Evolutionary conservation across 306 rosid species (phyloP).

Genomic region (Corylus americana): DNA sequence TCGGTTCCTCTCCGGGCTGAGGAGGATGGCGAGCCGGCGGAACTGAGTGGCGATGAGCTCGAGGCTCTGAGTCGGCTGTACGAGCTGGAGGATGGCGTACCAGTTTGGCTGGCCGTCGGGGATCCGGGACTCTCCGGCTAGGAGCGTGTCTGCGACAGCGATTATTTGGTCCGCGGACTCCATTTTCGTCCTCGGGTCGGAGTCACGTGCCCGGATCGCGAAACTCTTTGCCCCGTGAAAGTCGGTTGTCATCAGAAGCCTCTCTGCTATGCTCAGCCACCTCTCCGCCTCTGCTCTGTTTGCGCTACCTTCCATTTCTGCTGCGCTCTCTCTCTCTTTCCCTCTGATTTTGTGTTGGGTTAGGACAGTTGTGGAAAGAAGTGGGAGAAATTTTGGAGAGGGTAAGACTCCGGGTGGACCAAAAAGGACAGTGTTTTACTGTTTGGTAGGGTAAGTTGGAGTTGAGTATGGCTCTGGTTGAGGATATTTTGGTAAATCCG

Average conservation of each 20-base stretch:
- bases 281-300: conserved; percentile 77
- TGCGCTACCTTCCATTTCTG: conserved; percentile 37
- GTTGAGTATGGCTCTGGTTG: not conserved
- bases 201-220: conserved; percentile 84
- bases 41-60: conserved; percentile 74
- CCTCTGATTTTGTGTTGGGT: not conserved
- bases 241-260: conserved; percentile 73
- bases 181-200: conserved; percentile 61
- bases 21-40: conserved; percentile 69
- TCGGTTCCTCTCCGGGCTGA: conserved; percentile 62
- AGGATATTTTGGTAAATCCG: not conserved
- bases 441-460: not conserved
- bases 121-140: conserved; percentile 69
- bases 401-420: not conserved
- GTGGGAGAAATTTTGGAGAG: not conserved
- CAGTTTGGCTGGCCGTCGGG: conserved; percentile 50
- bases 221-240: conserved; percentile 72
- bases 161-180: conserved; percentile 67
- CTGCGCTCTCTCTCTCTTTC: not conserved
- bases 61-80: conserved; percentile 57
- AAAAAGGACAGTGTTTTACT: not conserved
- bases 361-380: not conserved
- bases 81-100: conserved; percentile 64
- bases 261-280: conserved; percentile 82
- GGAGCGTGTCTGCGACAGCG: conserved; percentile 74